Conservation (phyloP, 257 asterid genomes). For the Solanum infundibuliforme region DNA sequence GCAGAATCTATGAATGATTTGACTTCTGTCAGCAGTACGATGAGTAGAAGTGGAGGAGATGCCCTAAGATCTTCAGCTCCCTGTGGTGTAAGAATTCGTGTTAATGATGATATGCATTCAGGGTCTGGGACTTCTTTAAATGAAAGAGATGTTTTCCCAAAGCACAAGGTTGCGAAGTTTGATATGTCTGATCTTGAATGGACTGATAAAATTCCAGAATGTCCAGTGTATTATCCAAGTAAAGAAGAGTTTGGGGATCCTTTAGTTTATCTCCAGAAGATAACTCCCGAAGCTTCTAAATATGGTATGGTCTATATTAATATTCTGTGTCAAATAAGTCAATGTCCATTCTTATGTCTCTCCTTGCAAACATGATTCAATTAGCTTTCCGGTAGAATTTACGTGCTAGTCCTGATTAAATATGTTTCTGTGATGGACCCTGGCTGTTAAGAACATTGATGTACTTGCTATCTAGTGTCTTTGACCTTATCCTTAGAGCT, state of each 20-base stretch:
- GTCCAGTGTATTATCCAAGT: constrained; percentile 79
- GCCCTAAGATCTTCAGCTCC: constrained; percentile 61
- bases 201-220: constrained; percentile 71
- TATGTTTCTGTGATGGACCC: not conserved
- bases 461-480: not conserved
- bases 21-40: constrained; percentile 26
- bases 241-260: constrained; percentile 94
- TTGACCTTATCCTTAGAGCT: not conserved
- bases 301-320: constrained; percentile 37
- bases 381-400: not conserved
- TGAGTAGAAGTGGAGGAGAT: constrained; percentile 73
- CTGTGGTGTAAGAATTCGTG: constrained; percentile 63
- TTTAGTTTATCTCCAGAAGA: constrained; percentile 72
- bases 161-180: constrained; percentile 62
- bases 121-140: constrained; percentile 28
- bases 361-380: not conserved
- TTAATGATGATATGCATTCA: constrained; percentile 21
- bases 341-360: not conserved
- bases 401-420: not conserved
- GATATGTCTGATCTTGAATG: constrained; percentile 62
- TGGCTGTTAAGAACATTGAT: not conserved
- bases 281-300: constrained; percentile 94
- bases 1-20: constrained; percentile 33
- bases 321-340: not conserved
- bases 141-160: constrained; percentile 43